phyloP scores from a whole-genome alignment of 2,329 filamentous ascomycete species.

The Aspergillus felis region DNA sequence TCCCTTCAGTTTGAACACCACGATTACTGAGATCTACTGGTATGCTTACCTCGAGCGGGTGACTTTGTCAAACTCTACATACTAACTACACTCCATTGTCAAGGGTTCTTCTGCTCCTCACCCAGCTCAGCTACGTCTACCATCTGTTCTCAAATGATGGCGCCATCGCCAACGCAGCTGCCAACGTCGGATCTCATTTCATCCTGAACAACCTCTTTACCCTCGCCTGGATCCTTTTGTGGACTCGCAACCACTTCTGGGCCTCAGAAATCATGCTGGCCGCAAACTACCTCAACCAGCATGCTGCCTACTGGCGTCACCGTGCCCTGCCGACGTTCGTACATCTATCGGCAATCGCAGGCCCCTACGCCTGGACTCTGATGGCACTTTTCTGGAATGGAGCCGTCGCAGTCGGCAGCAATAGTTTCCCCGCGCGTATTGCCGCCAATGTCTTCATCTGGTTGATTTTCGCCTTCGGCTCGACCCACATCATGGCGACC shows the following conservation, averaged over 20 bases:
- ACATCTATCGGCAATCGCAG: constrained; percentile 70
- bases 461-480: constrained; percentile 71
- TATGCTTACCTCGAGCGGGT: constrained; percentile 33
- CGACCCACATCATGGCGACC: constrained; percentile 69
- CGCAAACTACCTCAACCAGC: constrained; percentile 78
- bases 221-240: constrained; percentile 78
- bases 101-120: constrained; percentile 68
- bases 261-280: constrained; percentile 72
- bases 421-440: constrained; percentile 66
- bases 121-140: constrained; percentile 71
- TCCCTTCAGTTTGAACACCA: constrained; percentile 69
- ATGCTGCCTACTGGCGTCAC: constrained; percentile 76
- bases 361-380: constrained; percentile 80
- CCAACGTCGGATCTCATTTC: constrained; percentile 77
- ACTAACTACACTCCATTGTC: neutral
- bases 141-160: constrained; percentile 69
- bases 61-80: neutral
- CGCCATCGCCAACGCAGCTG: constrained; percentile 63
- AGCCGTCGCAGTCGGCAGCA: constrained; percentile 70
- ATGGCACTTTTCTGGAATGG: constrained; percentile 87
- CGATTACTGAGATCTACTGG: constrained; percentile 70
- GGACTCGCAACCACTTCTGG: constrained; percentile 71
- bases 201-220: constrained; percentile 81
- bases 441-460: constrained; percentile 86
- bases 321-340: constrained; percentile 67